Base-by-base conservation (phyloP, 768 basidiomycete species). In the Lentinula lateritia region DNA sequence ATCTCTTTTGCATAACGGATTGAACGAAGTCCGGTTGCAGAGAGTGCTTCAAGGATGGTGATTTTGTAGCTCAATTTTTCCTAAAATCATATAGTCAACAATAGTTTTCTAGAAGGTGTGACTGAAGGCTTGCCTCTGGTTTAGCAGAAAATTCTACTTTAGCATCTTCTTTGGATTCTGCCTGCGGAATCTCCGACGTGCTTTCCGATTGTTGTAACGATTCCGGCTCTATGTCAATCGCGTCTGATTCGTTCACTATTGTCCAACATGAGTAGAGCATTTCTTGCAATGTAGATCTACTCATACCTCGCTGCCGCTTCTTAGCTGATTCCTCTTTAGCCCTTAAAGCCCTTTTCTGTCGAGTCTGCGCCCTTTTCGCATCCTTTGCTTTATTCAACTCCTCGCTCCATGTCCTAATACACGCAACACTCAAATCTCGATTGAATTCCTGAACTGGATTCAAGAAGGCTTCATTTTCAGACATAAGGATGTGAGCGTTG, bases 371-470 rank as follows among this genome's bases (percentile, higher is more conserved):
- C 85, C 88, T 92, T 66, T 76, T 82, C 62, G 72, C 76, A 69
- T 85, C 80, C 75, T 89, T 93, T 59, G 76, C 75, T 69, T 74
- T 79, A 69, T 89, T 83, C 43, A 83, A 57, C 60, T 86, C 78
- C 68, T 95, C 90, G 62, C 90, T 89, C 94, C 94, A 99, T 3
- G 87, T 85, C 35, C 87, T 80, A 60, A 99, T 98, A 65, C 90
- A 90, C 20, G 94, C 93, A 46, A 98, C 87, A 65, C 92, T 94
- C 50, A 93, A 73, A 74, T 99, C 97, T 42, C 97, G 83, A 75
- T 99, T 99, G 80, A 97, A 99, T 73, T 99, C 93, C 71, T 99
- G 97, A 12, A 98, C 89, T 6, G 97, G 96, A 70, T 99, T 99
- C 63, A 98, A 75, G 73, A 99, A 99, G 2, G 95, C 93, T 61